Evolutionary conservation across 169 alveolate species (phyloP).

Genomic region (Amoebophrya sp.): DNA sequence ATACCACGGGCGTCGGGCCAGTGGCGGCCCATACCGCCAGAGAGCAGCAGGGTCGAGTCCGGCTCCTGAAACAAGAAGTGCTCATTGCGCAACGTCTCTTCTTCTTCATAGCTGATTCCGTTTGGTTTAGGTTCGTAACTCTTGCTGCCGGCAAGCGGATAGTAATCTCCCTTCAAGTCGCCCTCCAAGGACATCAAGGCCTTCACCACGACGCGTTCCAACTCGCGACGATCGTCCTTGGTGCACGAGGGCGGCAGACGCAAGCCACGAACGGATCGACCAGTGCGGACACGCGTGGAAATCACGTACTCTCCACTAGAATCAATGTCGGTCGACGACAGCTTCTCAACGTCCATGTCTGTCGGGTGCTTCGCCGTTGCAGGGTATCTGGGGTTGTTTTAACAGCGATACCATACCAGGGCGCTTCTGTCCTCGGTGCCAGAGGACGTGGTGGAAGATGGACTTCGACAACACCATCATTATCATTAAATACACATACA

Average conservation of each 20-base stretch:
- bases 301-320: slow-evolving; percentile 35
- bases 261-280: slow-evolving; percentile 38
- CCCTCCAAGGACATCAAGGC: slow-evolving; percentile 48
- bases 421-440: not conserved
- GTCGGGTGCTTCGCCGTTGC: slow-evolving; percentile 48
- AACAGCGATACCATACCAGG: not conserved
- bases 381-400: slow-evolving; percentile 3
- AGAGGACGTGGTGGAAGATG: not conserved
- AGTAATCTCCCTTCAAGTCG: slow-evolving; percentile 52
- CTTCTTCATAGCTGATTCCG: slow-evolving; percentile 42
- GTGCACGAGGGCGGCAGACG: slow-evolving; percentile 54
- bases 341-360: slow-evolving; percentile 42
- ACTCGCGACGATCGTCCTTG: slow-evolving; percentile 44
- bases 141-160: slow-evolving; percentile 41
- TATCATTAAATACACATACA: not conserved
- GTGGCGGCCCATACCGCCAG: slow-evolving; percentile 50
- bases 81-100: slow-evolving; percentile 46
- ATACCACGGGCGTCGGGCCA: slow-evolving; percentile 64
- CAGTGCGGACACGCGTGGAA: slow-evolving; percentile 41
- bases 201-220: slow-evolving; percentile 40
- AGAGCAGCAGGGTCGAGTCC: slow-evolving; percentile 42
- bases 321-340: slow-evolving; percentile 32
- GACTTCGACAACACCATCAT: not conserved
- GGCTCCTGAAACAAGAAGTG: slow-evolving; percentile 57
- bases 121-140: slow-evolving; percentile 35